These are phyloP conservation scores for Silene coronaria DNA, from an alignment of 179 eudicot genomes.

Conservation along the genomic window DNA sequence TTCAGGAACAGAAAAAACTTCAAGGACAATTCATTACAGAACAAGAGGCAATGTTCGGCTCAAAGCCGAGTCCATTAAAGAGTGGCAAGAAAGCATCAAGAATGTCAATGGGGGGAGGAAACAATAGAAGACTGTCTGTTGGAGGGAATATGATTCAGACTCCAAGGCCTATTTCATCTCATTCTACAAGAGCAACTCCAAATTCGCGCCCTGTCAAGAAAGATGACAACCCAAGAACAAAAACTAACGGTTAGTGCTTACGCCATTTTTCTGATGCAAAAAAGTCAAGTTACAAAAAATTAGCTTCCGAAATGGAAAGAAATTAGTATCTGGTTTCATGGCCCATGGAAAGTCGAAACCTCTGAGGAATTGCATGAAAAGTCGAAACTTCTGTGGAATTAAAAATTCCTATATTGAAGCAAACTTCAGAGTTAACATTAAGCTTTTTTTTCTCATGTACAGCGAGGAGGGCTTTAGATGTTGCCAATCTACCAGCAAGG, in stretches of 20 bases:
- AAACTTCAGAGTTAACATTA: background rate
- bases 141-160: conserved; percentile 75
- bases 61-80: conserved; percentile 93
- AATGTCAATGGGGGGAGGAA: conserved; percentile 54
- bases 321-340: too few relatives aligned
- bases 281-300: too few relatives aligned
- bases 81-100: conserved; percentile 59
- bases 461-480: conserved; percentile 60
- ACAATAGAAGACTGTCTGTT: conserved; percentile 61
- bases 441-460: conserved; percentile 6
- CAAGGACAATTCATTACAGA: conserved; percentile 90
- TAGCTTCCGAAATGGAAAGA: too few relatives aligned
- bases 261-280: background rate
- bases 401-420: too few relatives aligned
- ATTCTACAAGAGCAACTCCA: conserved; percentile 53
- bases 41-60: conserved; percentile 88
- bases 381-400: too few relatives aligned
- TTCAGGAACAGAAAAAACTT: conserved; percentile 92
- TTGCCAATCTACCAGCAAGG: conserved; percentile 38
- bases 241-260: conserved; percentile 49
- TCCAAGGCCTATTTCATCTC: conserved; percentile 42
- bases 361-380: too few relatives aligned
- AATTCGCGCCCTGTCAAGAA: conserved; percentile 50
- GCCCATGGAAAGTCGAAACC: too few relatives aligned
- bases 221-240: conserved; percentile 45